phyloP scores from a whole-genome alignment of 1,139 yeast genomes.

The Sugiyamaella xylanicola region DNA sequence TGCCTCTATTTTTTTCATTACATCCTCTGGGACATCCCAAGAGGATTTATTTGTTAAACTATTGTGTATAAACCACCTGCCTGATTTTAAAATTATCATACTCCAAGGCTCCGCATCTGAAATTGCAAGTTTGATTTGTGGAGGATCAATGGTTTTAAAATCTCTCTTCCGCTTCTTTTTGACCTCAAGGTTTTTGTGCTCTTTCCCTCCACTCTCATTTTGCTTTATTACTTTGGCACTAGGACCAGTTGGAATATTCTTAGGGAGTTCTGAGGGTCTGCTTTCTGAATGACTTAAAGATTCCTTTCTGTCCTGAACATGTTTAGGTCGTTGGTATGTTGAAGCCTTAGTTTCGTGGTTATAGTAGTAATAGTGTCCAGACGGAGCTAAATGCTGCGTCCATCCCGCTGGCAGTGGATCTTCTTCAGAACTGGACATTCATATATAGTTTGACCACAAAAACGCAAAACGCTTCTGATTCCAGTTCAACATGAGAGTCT shows the following conservation, averaged over 20 bases:
- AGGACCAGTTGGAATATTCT: neutral
- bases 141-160: conserved; percentile 22
- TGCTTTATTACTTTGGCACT: neutral
- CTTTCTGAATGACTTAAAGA: too few species aligned
- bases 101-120: conserved; percentile 44
- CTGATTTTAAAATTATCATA: conserved; percentile 48
- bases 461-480: too few species aligned
- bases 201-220: neutral
- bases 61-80: conserved; percentile 51
- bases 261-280: neutral
- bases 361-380: conserved; percentile 41
- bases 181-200: neutral
- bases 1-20: conserved; percentile 37
- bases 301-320: neutral
- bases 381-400: conserved; percentile 41
- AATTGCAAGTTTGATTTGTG: conserved; percentile 30
- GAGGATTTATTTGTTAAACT: conserved; percentile 38
- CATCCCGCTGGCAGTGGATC: conserved; percentile 35
- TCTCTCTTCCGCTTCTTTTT: conserved; percentile 4
- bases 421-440: conserved; percentile 9
- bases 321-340: conserved; percentile 37
- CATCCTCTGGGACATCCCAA: conserved; percentile 46
- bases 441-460: neutral
- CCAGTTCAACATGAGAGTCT: too few species aligned
- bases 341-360: conserved; percentile 37